Percentiles rank a stretch among this genome's conserved stretches.
phyloP scores from a whole-genome alignment of 2,329 filamentous ascomycete genomes.

The Dryadomyces quercivorus region DNA sequence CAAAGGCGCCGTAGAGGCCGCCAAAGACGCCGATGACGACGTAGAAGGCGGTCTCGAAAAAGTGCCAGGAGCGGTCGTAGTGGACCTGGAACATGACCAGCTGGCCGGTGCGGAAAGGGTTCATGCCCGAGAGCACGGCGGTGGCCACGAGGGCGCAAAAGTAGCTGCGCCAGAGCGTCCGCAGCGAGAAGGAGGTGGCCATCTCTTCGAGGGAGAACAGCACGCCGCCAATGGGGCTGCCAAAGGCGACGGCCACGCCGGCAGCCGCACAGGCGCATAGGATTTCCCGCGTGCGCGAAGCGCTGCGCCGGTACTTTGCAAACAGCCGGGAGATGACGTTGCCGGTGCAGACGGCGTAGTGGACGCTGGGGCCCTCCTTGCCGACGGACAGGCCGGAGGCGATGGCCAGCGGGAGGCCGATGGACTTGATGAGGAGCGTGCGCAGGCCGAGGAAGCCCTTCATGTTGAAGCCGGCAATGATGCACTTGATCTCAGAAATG shows the following conservation, averaged over 20 bases:
- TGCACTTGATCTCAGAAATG: constrained; percentile 98
- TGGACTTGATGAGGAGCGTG: constrained; percentile 88
- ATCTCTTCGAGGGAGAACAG: constrained; percentile 97
- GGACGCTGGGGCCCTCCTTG: constrained; percentile 96
- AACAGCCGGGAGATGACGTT: constrained; percentile 94
- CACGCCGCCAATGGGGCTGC: constrained; percentile 92
- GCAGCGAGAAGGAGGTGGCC: constrained; percentile 90
- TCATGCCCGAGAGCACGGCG: constrained; percentile 86
- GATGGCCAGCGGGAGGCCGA: constrained; percentile 82
- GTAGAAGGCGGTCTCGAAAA: constrained; percentile 91
- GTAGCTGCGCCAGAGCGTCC: constrained; percentile 96
- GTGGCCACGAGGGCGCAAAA: constrained; percentile 95
- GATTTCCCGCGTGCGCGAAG: constrained; percentile 89
- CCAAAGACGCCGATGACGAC: constrained; percentile 85
- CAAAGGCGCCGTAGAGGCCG: constrained; percentile 87
- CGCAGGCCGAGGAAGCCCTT: constrained; percentile 90
- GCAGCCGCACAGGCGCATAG: constrained; percentile 89
- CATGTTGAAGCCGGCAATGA: constrained; percentile 98
- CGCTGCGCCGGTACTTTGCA: constrained; percentile 81
- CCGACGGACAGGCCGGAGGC: constrained; percentile 89
- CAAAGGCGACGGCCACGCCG: constrained; percentile 92
- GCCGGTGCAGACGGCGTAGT: constrained; percentile 94
- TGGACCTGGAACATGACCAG: constrained; percentile 98
- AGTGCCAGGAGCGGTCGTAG: constrained; percentile 95
- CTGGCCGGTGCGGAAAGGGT: constrained; percentile 92